Evolutionary conservation across 768 basidiomycete genomes (phyloP), one percentile per base, ranked within the genome.

Genomic region (Mrakia gelida): DNA sequence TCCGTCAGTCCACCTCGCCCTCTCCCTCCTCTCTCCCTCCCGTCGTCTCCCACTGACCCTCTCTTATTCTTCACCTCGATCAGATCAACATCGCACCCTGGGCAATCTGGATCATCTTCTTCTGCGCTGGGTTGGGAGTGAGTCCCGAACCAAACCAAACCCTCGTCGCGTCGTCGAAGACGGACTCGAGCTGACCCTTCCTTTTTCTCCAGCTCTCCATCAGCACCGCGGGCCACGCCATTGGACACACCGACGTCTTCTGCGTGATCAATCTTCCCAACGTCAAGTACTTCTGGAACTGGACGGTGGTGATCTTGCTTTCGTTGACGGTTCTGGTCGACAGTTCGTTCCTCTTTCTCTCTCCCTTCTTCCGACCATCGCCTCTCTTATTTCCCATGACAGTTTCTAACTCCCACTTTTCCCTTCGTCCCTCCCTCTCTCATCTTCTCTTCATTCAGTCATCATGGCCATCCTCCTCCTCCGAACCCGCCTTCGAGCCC

Each of bases 381-480:
- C 7, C 15, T 16, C 15, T 18, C 62, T 23, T 10, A 4, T 15
- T 7, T 23, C 21, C 56, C n/a, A 28, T n/a, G n/a, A n/a, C n/a
- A 23, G 18, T 59, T 28, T 32, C 62, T 13, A 1, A 65, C 30
- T 34, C 34, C 18, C 15, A 34, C 26, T 6, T 3, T 6, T 21
- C 13, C 3, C 30, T 65, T 65, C 32, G 7, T 38, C 30, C 3
- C 62, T 9, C 10, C 28, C 30, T 45, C 15, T 52, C 49, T 52
- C 49, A n/a, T n/a, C n/a, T n/a, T 10, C 49, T 2, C 16, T 52
- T 52, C 49, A 16, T 38, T n/a, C 63, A 65, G 63, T 65, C 30
- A 23, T 38, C 30, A 65, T 65, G 63, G 63, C 63, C 21, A n/a
- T 65, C 30, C 63, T 65, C 28, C 63, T 65, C 62, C 62, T 63